These are phyloP conservation scores for Glaciozyma antarctica DNA, from an alignment of 768 basidiomycete species.

Conservation along the genomic window DNA sequence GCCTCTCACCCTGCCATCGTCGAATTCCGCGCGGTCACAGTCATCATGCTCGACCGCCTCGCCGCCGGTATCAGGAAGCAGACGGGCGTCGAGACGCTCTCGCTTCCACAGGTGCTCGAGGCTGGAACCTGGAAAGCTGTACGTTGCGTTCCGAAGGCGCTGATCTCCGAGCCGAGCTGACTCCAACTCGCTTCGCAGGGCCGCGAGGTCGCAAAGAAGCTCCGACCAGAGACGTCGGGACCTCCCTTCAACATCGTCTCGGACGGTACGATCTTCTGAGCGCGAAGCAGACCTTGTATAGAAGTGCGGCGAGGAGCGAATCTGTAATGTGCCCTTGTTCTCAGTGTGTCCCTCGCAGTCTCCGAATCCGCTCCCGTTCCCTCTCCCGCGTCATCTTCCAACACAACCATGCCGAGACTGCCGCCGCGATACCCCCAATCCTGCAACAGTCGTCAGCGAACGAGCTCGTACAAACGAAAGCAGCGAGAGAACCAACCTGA, in stretches of 20 bases:
- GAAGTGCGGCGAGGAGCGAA: too few species aligned
- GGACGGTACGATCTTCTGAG: conserved; percentile 4
- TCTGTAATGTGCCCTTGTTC: too few species aligned
- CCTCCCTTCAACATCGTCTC: conserved; percentile 30
- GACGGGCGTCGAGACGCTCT: conserved; percentile 51
- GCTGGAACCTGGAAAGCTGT: conserved; percentile 89
- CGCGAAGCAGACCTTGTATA: too few species aligned
- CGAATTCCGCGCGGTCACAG: conserved; percentile 94
- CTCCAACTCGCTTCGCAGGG: conserved; percentile 41
- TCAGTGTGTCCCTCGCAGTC: neutral
- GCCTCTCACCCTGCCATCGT: conserved; percentile 83
- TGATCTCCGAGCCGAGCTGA: neutral
- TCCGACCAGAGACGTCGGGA: conserved; percentile 48
- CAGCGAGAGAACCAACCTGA: conserved; percentile 12
- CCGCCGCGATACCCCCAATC: conserved; percentile 25
- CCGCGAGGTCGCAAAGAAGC: conserved; percentile 74
- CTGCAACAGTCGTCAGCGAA: conserved; percentile 3
- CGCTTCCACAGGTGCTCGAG: conserved; percentile 80
- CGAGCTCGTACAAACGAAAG: too few species aligned
- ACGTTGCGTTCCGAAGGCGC: neutral
- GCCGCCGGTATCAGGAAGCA: conserved; percentile 58
- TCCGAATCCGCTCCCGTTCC: conserved; percentile 3
- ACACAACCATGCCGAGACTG: conserved; percentile 11
- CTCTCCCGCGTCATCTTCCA: conserved; percentile 22
- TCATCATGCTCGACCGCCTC: conserved; percentile 83